These are phyloP conservation scores for Plasmodium chabaudi DNA, from an alignment of 169 alveolate genomes.

Conservation along the genomic window DNA sequence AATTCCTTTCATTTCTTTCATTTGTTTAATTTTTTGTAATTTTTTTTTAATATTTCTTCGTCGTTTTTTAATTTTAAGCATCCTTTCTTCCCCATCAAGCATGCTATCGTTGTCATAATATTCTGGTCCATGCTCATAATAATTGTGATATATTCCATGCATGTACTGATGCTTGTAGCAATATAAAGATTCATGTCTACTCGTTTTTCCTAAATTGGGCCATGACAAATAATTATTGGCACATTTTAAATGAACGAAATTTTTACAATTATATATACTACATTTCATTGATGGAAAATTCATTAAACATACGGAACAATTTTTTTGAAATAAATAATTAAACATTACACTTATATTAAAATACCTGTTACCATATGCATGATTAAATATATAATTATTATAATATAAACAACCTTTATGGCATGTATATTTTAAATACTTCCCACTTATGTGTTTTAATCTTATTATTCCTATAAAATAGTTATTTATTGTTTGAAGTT, in stretches of 20 bases:
- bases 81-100: background rate
- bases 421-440: slow-evolving; percentile 52
- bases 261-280: slow-evolving; percentile 40
- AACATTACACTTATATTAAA: slow-evolving; percentile 48
- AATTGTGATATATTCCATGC: slow-evolving; percentile 65
- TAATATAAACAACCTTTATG: slow-evolving; percentile 56
- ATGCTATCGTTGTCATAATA: background rate
- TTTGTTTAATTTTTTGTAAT: too few species aligned
- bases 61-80: too few species aligned
- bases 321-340: slow-evolving; percentile 41
- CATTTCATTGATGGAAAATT: slow-evolving; percentile 70
- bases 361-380: slow-evolving; percentile 67
- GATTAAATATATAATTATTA: slow-evolving; percentile 44
- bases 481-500: slow-evolving; percentile 39
- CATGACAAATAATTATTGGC: slow-evolving; percentile 49
- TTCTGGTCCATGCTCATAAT: slow-evolving; percentile 1
- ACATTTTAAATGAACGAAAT: slow-evolving; percentile 48
- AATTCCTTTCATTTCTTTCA: too few species aligned
- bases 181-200: slow-evolving; percentile 59
- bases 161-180: slow-evolving; percentile 68
- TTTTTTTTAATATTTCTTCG: too few species aligned
- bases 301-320: slow-evolving; percentile 32
- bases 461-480: slow-evolving; percentile 44
- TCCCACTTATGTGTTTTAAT: slow-evolving; percentile 43
- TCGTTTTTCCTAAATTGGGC: slow-evolving; percentile 58